Base-by-base conservation (phyloP, 192 early-diverging fungal genomes). In the Spinellus fusiger region DNA sequence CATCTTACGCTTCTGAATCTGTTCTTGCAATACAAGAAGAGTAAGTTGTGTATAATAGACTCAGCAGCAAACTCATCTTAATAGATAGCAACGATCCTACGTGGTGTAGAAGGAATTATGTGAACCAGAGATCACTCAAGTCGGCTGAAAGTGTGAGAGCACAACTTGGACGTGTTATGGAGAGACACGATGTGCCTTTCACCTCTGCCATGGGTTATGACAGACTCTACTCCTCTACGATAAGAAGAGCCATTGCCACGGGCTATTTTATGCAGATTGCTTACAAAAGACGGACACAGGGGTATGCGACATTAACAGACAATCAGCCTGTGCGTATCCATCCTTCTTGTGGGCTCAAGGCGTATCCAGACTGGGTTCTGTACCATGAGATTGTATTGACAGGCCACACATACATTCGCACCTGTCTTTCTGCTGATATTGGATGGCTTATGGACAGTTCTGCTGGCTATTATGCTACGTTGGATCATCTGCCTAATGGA, bases 361-460 rank as follows among this genome's bases (percentile, higher is more conserved):
- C 85, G 59, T 92, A 93, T 56, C 90, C 94, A 8, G 93, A 97
- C 70, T 99, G 96, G 96, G 92, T 99, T 4, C 73, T 96, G 28
- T 99, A 97, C 80, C 94, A 99, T 65, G 96, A 99, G 73, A 97
- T 94, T 85, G 96, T 97, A 22, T 72, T 99, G 49, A 99, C 96
- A 9, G 83, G 85, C 37, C 86, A 91, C 50, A 91, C 95, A 71
- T 97, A 93, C 70, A 95, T 99, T 66, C 90, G 96, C 23, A 99
- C 93, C 0, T 86, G 86, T 32, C n/a, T n/a, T n/a, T n/a, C n/a
- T n/a, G n/a, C n/a, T n/a, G n/a, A n/a, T n/a, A n/a, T n/a, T n/a
- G n/a, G n/a, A n/a, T n/a, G n/a, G n/a, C n/a, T n/a, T n/a, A n/a
- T n/a, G n/a, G n/a, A n/a, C n/a, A n/a, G n/a, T n/a, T n/a, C n/a